Conservation (phyloP, 2,329 filamentous ascomycete species). For the Alternaria sp. region DNA sequence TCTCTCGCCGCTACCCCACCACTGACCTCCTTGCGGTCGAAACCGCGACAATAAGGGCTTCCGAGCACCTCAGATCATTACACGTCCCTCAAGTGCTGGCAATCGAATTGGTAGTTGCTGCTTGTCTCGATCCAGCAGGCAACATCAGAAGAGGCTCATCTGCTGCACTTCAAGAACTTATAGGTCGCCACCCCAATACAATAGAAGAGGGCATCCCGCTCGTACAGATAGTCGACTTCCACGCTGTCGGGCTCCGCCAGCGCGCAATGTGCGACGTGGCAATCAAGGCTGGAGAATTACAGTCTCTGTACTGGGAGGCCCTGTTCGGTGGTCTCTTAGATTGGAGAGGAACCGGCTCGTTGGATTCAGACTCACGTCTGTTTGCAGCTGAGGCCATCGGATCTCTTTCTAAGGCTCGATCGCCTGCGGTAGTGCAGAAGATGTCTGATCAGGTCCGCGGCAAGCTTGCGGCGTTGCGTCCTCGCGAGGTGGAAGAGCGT, state of each 20-base stretch:
- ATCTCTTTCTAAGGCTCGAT: constrained; percentile 54
- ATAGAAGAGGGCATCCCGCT: constrained; percentile 81
- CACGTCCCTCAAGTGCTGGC: constrained; percentile 77
- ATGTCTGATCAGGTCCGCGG: constrained; percentile 53
- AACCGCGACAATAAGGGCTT: constrained; percentile 51
- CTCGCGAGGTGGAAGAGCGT: constrained; percentile 70
- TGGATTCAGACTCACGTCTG: constrained; percentile 75
- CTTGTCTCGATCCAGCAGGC: constrained; percentile 85
- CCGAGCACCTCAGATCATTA: constrained; percentile 47
- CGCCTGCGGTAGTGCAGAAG: constrained; percentile 40
- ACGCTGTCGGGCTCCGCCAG: constrained; percentile 85
- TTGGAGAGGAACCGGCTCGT: constrained; percentile 88
- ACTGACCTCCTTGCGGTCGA: constrained; percentile 73
- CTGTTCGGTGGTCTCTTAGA: constrained; percentile 74
- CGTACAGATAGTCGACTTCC: constrained; percentile 91
- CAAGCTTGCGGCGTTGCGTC: constrained; percentile 56
- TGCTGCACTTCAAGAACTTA: constrained; percentile 90
- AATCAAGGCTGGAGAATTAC: constrained; percentile 69
- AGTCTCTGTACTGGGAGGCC: constrained; percentile 68
- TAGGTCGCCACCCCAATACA: constrained; percentile 88
- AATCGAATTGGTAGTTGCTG: constrained; percentile 79
- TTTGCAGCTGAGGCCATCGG: constrained; percentile 75
- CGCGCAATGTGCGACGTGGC: constrained; percentile 82
- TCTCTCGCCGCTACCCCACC: constrained; percentile 86
- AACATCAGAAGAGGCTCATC: constrained; percentile 94